Evolutionary conservation across 257 asterid species (phyloP), one percentile per base, ranked within the genome.

Genomic region (Ehretia macrophylla): DNA sequence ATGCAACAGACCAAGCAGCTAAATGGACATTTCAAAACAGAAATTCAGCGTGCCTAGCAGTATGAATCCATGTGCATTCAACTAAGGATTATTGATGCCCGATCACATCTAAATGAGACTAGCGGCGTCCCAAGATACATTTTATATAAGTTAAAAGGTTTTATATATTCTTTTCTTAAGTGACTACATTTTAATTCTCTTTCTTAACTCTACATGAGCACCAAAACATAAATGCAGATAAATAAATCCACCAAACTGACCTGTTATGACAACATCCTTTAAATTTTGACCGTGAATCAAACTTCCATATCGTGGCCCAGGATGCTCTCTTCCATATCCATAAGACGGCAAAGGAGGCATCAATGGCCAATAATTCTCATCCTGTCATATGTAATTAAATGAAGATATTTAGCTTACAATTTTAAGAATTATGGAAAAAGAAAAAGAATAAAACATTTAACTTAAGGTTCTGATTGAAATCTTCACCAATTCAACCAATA

Each of bases 311-410:
- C 98, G 85, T 5, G 98, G 95, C 32, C 96, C 96, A 22, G 72
- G 85, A 17, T 54, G 77, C 55, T 90, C 98, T 77, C 98, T 81
- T 72, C 98, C 98, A 65, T 78, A 71, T 35, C 96, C 98, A 67
- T 90, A 87, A 12, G 98, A 90, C 46, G 98, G 98, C 72, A 90
- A 81, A 54, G 98, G 96, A 75, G 98, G 98, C 94, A 90, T 82
- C 69, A 90, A 65, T 19, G 90, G 84, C 97, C 97, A 90, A 65
- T 79, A 67, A 50, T 68, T 76, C 68, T 86, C 93, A 66, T 90
- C 93, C 96, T 87, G 83, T 62, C 68, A 52, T 76, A 67, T 63
- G 63, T 62, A 67, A 62, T 48, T 61, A 54, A 58, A 49, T 42
- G 64, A 56, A 38, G 17, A 37, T 45, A 58, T 56, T 16, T 47